phyloP scores from a whole-genome alignment of 1,284 basidiomycete genomes.

The Tausonia pullulans region DNA sequence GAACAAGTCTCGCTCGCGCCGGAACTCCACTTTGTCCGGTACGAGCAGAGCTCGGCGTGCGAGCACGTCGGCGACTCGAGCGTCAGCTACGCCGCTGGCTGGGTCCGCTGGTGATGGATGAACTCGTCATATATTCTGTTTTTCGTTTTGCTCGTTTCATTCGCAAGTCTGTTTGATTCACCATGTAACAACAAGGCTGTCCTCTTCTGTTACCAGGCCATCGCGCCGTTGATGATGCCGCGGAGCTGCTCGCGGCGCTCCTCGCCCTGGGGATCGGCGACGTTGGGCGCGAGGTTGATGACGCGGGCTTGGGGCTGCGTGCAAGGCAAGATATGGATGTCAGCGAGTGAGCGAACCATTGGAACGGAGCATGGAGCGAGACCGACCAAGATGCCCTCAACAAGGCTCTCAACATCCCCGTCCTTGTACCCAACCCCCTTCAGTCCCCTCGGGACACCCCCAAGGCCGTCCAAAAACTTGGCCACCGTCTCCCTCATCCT shows the following conservation, averaged over 20 bases:
- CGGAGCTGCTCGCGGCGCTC: conserved; percentile 52
- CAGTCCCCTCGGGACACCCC: conserved; percentile 70
- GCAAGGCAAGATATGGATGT: background rate
- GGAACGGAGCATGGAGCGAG: background rate
- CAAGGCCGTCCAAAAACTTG: conserved; percentile 73
- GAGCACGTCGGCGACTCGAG: conserved; percentile 61
- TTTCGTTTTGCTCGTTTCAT: too few relatives aligned
- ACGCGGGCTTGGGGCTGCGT: conserved; percentile 30
- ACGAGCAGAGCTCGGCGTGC: conserved; percentile 82
- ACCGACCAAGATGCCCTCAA: conserved; percentile 28
- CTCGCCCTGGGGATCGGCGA: conserved; percentile 60
- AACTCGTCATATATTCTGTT: too few relatives aligned
- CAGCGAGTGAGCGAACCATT: background rate
- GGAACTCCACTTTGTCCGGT: conserved; percentile 56
- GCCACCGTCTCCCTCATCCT: conserved; percentile 83
- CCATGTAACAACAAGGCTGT: too few relatives aligned
- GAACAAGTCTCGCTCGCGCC: background rate
- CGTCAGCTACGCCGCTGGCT: conserved; percentile 85
- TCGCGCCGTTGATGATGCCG: conserved; percentile 45
- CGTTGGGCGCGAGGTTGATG: conserved; percentile 40
- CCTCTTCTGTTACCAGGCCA: conserved; percentile 26
- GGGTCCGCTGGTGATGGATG: background rate
- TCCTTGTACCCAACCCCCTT: conserved; percentile 67
- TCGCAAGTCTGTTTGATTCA: too few relatives aligned
- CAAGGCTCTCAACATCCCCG: conserved; percentile 28